Evolutionary conservation across 345 rosid species (phyloP), one percentile per base, ranked within the genome.

Genomic region (Rhizophora apiculata): DNA sequence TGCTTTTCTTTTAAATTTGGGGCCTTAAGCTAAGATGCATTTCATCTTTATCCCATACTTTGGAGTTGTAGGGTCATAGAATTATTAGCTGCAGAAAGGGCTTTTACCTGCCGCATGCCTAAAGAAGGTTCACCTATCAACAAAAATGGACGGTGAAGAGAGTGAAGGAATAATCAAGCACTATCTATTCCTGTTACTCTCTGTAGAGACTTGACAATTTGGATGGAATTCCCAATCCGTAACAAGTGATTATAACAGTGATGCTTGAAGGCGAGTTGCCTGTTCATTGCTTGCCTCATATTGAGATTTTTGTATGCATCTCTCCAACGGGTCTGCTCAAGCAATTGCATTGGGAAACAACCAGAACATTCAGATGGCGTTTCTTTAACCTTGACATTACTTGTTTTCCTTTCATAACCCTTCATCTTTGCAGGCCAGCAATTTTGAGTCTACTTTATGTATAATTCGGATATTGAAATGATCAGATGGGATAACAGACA

Each of bases 221-320:
- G 68, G 60, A 27, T 63, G 64, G 55, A 60, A 72, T 68, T 72
- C 69, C 27, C 19, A 2, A 29, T 43, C 15, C 46, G 48, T 4
- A 65, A 39, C 55, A 58, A 62, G 29, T 37, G 34, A 21, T 5
- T 63, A 10, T 29, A 52, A 18, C 39, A 46, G 60, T 18, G 27
- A n/a, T 49, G 74, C 6, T 34, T 65, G 70, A n/a, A 20, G 78
- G 67, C 43, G 27, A 63, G 56, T 54, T 67, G 73, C 71, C 18
- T 1, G 26, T 60, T 64, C 65, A 60, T 20, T 60, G 43, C 71
- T 26, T 67, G 19, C 3, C 49, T 43, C 19, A 43, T 43, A 43
- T 18, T 9, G 21, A 3, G 64, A 34, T 18, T 49, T 62, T 70
- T 62, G 48, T 6, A 4, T 30, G 10, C 22, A 20, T 8, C 6